These are phyloP conservation scores for Alternaria hordeiaustralica DNA, from an alignment of 2,329 filamentous ascomycete genomes.

Conservation along the genomic window DNA sequence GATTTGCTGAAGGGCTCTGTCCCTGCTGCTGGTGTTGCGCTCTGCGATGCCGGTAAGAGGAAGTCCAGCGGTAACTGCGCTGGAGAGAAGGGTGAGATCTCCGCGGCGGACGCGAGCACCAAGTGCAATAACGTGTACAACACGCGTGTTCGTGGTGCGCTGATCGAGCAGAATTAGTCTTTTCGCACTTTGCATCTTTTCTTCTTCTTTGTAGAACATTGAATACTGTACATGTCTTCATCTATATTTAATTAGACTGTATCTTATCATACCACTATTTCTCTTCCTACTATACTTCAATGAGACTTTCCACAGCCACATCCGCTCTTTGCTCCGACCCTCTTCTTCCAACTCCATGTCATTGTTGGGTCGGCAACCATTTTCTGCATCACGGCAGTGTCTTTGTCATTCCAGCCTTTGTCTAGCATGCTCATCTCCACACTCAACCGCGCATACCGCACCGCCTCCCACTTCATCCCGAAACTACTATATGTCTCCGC, in stretches of 20 bases:
- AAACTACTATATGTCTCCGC: constrained; percentile 50
- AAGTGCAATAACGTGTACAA: constrained; percentile 42
- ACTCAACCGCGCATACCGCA: constrained; percentile 39
- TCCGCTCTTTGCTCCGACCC: constrained; percentile 27
- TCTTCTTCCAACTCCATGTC: constrained; percentile 46
- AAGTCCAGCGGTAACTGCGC: constrained; percentile 33
- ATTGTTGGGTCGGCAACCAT: constrained; percentile 36
- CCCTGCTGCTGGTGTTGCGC: constrained; percentile 11
- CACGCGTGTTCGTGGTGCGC: constrained; percentile 4
- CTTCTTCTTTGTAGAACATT: background rate
- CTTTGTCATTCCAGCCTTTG: constrained; percentile 37
- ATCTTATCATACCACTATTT: background rate
- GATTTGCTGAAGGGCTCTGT: constrained; percentile 22
- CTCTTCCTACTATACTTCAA: background rate
- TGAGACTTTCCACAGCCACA: constrained; percentile 24
- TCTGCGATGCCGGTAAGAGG: constrained; percentile 17
- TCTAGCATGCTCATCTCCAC: constrained; percentile 37
- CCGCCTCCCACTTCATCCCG: constrained; percentile 36
- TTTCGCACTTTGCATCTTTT: background rate
- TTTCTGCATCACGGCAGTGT: constrained; percentile 35
- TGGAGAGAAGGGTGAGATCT: constrained; percentile 17
- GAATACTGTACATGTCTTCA: background rate
- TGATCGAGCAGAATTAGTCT: background rate
- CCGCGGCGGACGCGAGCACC: constrained; percentile 17
- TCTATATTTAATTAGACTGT: background rate